Percentiles rank a stretch among this genome's conserved stretches.
phyloP scores from a whole-genome alignment of 352 stramenopile species.

The Pelagophyceae sp. region DNA sequence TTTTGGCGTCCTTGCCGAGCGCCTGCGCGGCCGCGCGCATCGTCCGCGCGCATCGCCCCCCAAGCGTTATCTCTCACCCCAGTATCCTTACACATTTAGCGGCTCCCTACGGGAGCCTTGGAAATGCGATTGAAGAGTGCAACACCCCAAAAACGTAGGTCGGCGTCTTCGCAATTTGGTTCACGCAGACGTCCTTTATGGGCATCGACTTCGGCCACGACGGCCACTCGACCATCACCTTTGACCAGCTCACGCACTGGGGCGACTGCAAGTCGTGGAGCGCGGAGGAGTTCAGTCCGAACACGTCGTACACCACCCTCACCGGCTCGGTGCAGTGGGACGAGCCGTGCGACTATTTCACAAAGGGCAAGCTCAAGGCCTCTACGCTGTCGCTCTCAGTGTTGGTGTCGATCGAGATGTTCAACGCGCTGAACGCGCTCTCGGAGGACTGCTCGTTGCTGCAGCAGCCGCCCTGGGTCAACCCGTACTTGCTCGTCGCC shows the following conservation, averaged over 20 bases:
- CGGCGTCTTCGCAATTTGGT: constrained; percentile 85
- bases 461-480: constrained; percentile 80
- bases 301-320: constrained; percentile 64
- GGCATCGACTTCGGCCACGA: constrained; percentile 57
- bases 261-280: constrained; percentile 75
- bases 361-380: constrained; percentile 74
- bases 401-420: constrained; percentile 87
- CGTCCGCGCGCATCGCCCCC: too few species aligned
- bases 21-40: too few species aligned
- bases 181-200: constrained; percentile 51
- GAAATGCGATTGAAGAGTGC: too few species aligned
- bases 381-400: constrained; percentile 84
- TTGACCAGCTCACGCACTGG: constrained; percentile 74
- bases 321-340: constrained; percentile 40
- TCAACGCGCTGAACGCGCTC: constrained; percentile 81
- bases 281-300: constrained; percentile 65
- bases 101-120: too few species aligned
- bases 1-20: too few species aligned
- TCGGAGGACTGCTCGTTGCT: constrained; percentile 74
- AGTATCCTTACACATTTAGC: too few species aligned
- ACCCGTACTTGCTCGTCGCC: constrained; percentile 81
- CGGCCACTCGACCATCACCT: constrained; percentile 76
- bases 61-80: too few species aligned
- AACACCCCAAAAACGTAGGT: too few species aligned
- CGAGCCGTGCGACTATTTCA: constrained; percentile 82